These are phyloP conservation scores for Globisporangium middletonii DNA, from an alignment of 352 stramenopile genomes.

Conservation along the genomic window DNA sequence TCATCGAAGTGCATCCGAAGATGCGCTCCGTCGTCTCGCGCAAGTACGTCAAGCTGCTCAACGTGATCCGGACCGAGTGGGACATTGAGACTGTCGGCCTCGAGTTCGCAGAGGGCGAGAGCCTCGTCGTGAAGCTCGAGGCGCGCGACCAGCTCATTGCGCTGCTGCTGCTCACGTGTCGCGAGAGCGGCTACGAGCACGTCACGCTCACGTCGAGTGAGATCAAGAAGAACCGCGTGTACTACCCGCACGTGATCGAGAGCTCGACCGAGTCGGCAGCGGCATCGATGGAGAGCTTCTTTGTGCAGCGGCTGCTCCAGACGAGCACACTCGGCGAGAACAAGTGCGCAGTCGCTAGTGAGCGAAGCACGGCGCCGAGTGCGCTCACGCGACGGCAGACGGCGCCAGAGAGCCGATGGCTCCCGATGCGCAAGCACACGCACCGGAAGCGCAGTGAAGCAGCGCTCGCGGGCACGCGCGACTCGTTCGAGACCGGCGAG, in stretches of 20 bases:
- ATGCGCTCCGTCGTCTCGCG: slow-evolving; percentile 48
- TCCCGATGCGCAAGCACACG: slow-evolving; percentile 23
- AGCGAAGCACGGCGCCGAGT: background rate
- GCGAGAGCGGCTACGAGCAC: slow-evolving; percentile 51
- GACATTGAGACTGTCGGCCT: slow-evolving; percentile 50
- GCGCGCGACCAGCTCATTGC: slow-evolving; percentile 59
- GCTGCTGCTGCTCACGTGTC: slow-evolving; percentile 50
- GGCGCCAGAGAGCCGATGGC: slow-evolving; percentile 19
- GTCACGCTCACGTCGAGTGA: slow-evolving; percentile 30
- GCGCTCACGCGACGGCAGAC: slow-evolving; percentile 1
- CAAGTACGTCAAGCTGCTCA: slow-evolving; percentile 45
- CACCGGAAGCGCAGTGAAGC: slow-evolving; percentile 5
- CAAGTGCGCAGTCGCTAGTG: too few relatives aligned
- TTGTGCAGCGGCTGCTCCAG: slow-evolving; percentile 46
- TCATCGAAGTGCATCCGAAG: slow-evolving; percentile 64
- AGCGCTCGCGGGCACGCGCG: slow-evolving; percentile 12
- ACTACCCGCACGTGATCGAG: slow-evolving; percentile 44
- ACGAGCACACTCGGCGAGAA: slow-evolving; percentile 7
- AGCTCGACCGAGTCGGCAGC: slow-evolving; percentile 18
- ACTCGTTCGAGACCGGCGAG: slow-evolving; percentile 39
- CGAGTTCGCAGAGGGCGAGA: slow-evolving; percentile 60
- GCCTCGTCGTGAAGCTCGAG: slow-evolving; percentile 45
- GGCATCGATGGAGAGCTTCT: slow-evolving; percentile 43
- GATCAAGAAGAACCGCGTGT: slow-evolving; percentile 51
- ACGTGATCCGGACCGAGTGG: slow-evolving; percentile 48